Percentiles rank a stretch among this genome's conserved stretches.
Evolutionary conservation across 805 yeast species (phyloP).

Genomic region (Barnettozyma sp.): DNA sequence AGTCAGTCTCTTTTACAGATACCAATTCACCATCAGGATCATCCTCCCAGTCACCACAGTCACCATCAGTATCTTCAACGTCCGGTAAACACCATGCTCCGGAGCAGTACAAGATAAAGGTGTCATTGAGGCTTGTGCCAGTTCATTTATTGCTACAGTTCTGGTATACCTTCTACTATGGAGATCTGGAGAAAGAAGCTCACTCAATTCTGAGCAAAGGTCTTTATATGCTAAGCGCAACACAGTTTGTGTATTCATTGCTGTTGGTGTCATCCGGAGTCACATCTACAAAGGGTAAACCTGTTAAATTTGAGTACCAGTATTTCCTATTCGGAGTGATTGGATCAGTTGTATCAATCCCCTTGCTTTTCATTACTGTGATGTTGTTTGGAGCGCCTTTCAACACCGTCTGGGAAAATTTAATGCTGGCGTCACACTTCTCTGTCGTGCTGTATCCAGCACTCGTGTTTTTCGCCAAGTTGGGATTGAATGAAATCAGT

Average conservation of each 20-base stretch:
- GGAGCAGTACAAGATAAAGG: neutral
- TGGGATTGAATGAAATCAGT: conserved; percentile 30
- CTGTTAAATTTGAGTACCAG: conserved; percentile 7
- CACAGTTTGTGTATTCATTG: conserved; percentile 1
- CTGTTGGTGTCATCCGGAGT: neutral
- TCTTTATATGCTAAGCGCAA: neutral
- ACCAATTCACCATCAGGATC: too few species aligned
- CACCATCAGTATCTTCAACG: too few species aligned
- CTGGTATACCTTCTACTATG: conserved; percentile 3
- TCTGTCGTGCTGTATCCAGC: conserved; percentile 58
- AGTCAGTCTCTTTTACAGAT: conserved; percentile 6
- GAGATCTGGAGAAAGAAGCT: neutral
- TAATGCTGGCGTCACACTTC: conserved; percentile 53
- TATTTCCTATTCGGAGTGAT: conserved; percentile 4
- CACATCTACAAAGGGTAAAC: conserved; percentile 2
- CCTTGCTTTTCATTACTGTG: conserved; percentile 27
- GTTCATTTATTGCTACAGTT: conserved; percentile 2
- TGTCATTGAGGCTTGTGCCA: neutral
- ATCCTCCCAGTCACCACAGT: too few species aligned
- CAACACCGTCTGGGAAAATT: conserved; percentile 49
- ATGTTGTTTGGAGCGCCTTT: conserved; percentile 81
- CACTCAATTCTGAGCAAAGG: conserved; percentile 1
- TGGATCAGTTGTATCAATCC: neutral
- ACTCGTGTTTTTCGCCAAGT: conserved; percentile 46
- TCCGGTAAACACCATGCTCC: neutral